Conservation (phyloP, 1,139 yeast genomes). For the Saccharomyces hybrid region DNA sequence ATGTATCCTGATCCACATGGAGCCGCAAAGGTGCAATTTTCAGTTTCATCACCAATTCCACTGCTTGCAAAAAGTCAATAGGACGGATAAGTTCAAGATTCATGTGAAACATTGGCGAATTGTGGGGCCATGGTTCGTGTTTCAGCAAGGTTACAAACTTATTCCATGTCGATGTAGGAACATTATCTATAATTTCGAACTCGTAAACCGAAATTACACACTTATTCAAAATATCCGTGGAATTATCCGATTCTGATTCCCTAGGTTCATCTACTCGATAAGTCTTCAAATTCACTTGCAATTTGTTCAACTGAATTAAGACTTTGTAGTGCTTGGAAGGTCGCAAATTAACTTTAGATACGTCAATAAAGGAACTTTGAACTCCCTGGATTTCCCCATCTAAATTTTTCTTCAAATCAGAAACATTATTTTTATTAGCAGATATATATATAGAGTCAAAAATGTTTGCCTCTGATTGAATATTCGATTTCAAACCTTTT, state of each 20-base stretch:
- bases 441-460: conserved; percentile 29
- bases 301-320: conserved; percentile 45
- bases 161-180: conserved; percentile 87
- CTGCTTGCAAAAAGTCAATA: conserved; percentile 51
- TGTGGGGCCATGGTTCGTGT: conserved; percentile 40
- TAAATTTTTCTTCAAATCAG: conserved; percentile 15
- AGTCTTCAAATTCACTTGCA: conserved; percentile 43
- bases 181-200: conserved; percentile 63
- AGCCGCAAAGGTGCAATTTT: conserved; percentile 65
- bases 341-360: conserved; percentile 46
- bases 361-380: conserved; percentile 13
- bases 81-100: conserved; percentile 59
- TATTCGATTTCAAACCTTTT: conserved; percentile 11
- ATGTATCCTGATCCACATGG: conserved; percentile 87
- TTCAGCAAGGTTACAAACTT: conserved; percentile 68
- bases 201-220: conserved; percentile 42
- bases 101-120: conserved; percentile 55
- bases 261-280: conserved; percentile 44
- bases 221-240: conserved; percentile 44
- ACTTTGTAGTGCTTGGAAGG: conserved; percentile 64
- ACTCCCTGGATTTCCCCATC: conserved; percentile 24
- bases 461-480: conserved; percentile 15
- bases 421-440: conserved; percentile 14
- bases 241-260: conserved; percentile 22
- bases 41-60: conserved; percentile 56